phyloP scores from a whole-genome alignment of 768 basidiomycete species.

The Macrolepiota dolichaula region DNA sequence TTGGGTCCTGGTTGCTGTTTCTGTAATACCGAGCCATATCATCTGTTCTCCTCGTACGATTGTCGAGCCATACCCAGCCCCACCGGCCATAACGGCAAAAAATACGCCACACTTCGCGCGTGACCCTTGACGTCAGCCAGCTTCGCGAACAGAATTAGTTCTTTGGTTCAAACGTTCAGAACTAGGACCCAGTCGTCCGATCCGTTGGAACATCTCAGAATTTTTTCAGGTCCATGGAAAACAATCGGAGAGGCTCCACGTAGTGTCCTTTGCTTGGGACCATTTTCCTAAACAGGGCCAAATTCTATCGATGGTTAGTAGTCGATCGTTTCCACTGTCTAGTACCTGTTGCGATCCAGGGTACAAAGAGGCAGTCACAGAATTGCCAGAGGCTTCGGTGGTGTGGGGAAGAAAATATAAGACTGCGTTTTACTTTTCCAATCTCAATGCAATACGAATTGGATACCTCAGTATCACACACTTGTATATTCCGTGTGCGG shows the following conservation, averaged over 20 bases:
- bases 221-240: neutral
- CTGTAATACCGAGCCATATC: neutral
- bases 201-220: neutral
- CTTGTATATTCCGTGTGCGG: no score
- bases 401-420: no score
- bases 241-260: neutral
- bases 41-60: neutral
- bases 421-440: no score
- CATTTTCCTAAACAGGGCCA: neutral
- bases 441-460: no score
- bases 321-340: conserved; percentile 1
- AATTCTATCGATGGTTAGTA: neutral
- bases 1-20: neutral
- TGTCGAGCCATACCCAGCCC: neutral
- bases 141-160: neutral
- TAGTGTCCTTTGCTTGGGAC: neutral
- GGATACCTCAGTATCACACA: no score
- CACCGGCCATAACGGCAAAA: neutral
- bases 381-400: no score
- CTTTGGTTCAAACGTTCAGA: neutral
- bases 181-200: neutral
- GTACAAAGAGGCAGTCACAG: no score
- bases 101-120: neutral
- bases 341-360: no score
- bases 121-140: conserved; percentile 7